Evolutionary conservation across 2,329 filamentous ascomycete genomes (phyloP).

Genomic region (Arachnomyces sp.): DNA sequence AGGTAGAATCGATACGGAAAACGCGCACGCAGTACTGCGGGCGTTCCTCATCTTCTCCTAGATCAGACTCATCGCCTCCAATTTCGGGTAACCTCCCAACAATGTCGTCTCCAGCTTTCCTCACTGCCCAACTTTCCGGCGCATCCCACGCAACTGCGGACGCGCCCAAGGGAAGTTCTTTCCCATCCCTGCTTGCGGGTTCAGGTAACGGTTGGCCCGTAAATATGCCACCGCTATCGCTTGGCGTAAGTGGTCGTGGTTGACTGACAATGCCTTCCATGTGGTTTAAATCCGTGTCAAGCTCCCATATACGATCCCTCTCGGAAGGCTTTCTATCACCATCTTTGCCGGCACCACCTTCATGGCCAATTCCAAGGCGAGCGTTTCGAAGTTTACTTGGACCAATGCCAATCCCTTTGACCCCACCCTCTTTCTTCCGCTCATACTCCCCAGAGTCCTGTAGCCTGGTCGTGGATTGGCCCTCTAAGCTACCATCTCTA

Average conservation of each 20-base stretch:
- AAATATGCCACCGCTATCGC: conserved; percentile 41
- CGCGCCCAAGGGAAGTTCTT: conserved; percentile 23
- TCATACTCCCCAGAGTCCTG: conserved; percentile 27
- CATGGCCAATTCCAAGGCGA: conserved; percentile 24
- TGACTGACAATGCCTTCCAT: conserved; percentile 85
- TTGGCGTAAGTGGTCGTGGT: conserved; percentile 60
- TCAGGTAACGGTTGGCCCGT: conserved; percentile 22
- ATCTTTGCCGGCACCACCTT: conserved; percentile 18
- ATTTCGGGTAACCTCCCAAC: conserved; percentile 31
- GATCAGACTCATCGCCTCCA: conserved; percentile 61
- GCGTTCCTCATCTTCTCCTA: conserved; percentile 64
- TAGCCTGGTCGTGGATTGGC: conserved; percentile 15
- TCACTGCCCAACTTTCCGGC: conserved; percentile 93
- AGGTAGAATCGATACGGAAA: conserved; percentile 88
- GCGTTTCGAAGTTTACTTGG: conserved; percentile 26
- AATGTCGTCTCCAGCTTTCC: conserved; percentile 44
- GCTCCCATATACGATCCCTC: conserved; percentile 57
- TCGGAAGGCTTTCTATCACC: conserved; percentile 36
- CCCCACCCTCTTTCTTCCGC: conserved; percentile 27
- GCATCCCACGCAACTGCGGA: conserved; percentile 68
- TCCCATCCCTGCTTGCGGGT: conserved; percentile 22
- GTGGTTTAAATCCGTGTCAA: conserved; percentile 81
- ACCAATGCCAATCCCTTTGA: conserved; percentile 25
- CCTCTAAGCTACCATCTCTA: conserved; percentile 31
- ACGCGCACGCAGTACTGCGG: conserved; percentile 86